Base-by-base conservation (phyloP, 1,139 yeast genomes). In the Candida sanyaensis region DNA sequence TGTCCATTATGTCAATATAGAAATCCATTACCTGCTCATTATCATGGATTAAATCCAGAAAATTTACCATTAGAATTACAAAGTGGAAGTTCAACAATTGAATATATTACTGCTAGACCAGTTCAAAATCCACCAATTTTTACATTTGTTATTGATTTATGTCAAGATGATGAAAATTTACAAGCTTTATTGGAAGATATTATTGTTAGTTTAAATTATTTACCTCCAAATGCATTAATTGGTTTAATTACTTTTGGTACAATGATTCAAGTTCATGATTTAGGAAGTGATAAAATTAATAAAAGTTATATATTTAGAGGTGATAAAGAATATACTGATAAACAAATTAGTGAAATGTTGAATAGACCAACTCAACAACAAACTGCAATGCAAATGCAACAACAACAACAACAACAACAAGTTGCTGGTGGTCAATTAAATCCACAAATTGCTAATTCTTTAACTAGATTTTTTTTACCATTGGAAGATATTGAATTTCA, bases 191-290 rank as follows among this genome's bases (percentile, higher is more conserved):
- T 90, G 66, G 97, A 91, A 58, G 81, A 96, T 30, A 78, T 93
- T 60, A 83, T 91, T 49, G 84, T 90, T 50, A 84, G 96, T 11
- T 78, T 95, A 58, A 81, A 90, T 48, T 73, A 89, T 58, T 81
- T 93, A 62, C 99, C 99, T 29, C 96, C 96, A 41, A 91, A 93
- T 62, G 95, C 97, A 2, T 78, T 92, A 52, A 86, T 93, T 51
- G 98, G 98, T 43, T 80, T 93, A 60, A 83, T 93, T 62, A 92
- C 98, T 37, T 93, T 80, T 66, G 99, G 98, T 48, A 92, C 97
- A 37, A 92, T 90, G 81, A 91, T 92, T 50, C 96, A 91, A 64
- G 89, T 95, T 47, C 96, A 93, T 67, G 99, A 95, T 69, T 75
- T 93, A 56, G 93, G 93, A 31, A 85, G 87, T 60, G 83, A 85